Evolutionary conservation across 257 asterid genomes (phyloP).

Genomic region (Apocynum venetum): DNA sequence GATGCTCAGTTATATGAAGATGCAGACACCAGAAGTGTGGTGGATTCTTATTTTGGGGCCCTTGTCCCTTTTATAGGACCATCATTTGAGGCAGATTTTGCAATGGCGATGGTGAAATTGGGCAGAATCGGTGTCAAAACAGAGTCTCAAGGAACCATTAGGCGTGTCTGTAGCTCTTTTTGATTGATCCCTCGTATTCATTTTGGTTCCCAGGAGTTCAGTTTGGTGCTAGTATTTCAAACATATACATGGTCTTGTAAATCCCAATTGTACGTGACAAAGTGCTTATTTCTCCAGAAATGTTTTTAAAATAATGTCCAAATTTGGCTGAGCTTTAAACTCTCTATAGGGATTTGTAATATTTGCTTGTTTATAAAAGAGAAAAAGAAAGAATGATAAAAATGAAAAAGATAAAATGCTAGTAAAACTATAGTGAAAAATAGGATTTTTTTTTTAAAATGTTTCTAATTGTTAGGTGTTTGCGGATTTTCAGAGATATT

Average conservation of each 20-base stretch:
- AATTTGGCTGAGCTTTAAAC: too few species aligned
- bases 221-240: not conserved
- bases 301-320: too few species aligned
- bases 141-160: slow-evolving; percentile 54
- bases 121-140: slow-evolving; percentile 67
- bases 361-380: too few species aligned
- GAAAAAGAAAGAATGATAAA: too few species aligned
- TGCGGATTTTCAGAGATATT: too few species aligned
- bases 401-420: too few species aligned
- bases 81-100: slow-evolving; percentile 66
- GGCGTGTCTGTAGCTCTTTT: slow-evolving; percentile 58
- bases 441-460: too few species aligned
- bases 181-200: slow-evolving; percentile 16
- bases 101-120: slow-evolving; percentile 61
- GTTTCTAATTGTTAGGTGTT: too few species aligned
- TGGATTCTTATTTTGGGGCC: slow-evolving; percentile 68
- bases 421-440: too few species aligned
- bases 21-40: slow-evolving; percentile 34
- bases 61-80: slow-evolving; percentile 40
- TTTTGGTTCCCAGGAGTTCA: not conserved
- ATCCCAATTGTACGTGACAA: too few species aligned
- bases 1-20: slow-evolving; percentile 74
- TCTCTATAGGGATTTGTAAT: too few species aligned
- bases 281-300: too few species aligned
- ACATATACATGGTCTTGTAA: not conserved